phyloP scores from a whole-genome alignment of 176 grass and related monocot genomes.

The Eleusine indica region DNA sequence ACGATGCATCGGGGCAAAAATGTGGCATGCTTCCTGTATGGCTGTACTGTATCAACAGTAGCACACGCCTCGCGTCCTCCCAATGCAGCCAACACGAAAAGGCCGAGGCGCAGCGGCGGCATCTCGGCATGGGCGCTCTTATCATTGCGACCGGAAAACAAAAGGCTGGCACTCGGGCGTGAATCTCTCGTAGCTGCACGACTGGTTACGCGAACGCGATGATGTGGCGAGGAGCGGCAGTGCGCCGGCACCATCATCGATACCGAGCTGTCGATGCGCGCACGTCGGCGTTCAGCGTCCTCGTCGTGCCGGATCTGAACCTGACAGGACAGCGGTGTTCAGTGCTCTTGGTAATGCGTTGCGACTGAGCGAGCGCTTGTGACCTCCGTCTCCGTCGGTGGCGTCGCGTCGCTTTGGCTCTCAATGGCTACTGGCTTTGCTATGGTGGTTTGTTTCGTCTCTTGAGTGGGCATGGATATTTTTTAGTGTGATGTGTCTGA shows the following conservation, averaged over 20 bases:
- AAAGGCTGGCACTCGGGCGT: slow-evolving; percentile 16
- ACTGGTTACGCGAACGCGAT: neutral
- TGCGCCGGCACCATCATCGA: neutral
- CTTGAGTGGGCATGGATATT: neutral
- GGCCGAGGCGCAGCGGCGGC: neutral
- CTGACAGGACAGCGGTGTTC: neutral
- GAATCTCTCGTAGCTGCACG: neutral
- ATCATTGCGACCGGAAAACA: slow-evolving; percentile 9
- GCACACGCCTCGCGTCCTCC: neutral
- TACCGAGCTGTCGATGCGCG: neutral
- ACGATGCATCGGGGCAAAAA: neutral
- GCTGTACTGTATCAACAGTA: neutral
- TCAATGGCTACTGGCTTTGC: neutral
- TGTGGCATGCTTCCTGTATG: neutral
- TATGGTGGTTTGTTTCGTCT: neutral
- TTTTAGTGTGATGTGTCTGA: neutral
- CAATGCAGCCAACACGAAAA: slow-evolving; percentile 9
- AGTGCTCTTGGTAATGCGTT: neutral
- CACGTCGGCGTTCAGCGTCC: slow-evolving; percentile 23
- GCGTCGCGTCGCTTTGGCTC: neutral
- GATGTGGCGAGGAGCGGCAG: slow-evolving; percentile 13
- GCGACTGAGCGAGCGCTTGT: neutral
- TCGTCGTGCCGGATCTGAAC: slow-evolving; percentile 40
- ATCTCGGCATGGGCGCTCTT: neutral
- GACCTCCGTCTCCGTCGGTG: neutral